Evolutionary conservation across 768 basidiomycete species (phyloP).

Genomic region (Pilatotrama ljubarskyi): DNA sequence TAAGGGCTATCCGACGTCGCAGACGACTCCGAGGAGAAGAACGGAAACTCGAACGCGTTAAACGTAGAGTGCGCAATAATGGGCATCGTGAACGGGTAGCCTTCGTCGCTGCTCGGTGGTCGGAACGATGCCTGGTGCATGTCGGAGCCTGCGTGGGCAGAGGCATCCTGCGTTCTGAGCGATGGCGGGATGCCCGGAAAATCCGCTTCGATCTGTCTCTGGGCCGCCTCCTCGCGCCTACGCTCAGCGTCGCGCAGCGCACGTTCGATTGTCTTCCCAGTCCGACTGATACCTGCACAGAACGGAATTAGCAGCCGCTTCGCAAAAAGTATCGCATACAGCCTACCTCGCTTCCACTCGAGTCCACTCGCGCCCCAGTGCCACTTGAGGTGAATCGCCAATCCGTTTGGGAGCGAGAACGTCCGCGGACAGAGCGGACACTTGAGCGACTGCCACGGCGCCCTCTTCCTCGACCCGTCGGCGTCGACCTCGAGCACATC

Average conservation of each 20-base stretch:
- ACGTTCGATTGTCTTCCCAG: conserved; percentile 9
- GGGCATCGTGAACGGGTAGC: conserved; percentile 10
- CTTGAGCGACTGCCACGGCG: not conserved
- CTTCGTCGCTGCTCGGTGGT: not conserved
- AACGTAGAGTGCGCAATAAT: conserved; percentile 6
- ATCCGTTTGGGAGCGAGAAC: conserved; percentile 18
- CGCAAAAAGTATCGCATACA: not conserved
- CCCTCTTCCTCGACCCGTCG: not conserved
- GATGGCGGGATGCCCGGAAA: not conserved
- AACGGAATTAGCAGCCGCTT: not conserved
- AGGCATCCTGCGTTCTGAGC: not conserved
- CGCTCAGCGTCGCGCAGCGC: conserved; percentile 10
- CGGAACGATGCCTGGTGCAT: too few relatives aligned
- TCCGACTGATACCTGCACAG: conserved; percentile 14
- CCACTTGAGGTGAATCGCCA: conserved; percentile 25
- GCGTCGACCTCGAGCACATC: not conserved
- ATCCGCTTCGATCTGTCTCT: not conserved
- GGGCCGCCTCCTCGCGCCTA: conserved; percentile 3
- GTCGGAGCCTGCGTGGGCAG: not conserved
- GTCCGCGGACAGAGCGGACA: conserved; percentile 23
- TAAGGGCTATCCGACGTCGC: not conserved
- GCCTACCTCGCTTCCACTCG: conserved; percentile 18
- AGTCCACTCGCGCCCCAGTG: conserved; percentile 21
- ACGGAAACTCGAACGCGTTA: conserved; percentile 1
- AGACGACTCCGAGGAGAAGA: not conserved